Evolutionary conservation across 2,329 filamentous ascomycete genomes (phyloP).

Genomic region (Plenodomus tracheiphilus): DNA sequence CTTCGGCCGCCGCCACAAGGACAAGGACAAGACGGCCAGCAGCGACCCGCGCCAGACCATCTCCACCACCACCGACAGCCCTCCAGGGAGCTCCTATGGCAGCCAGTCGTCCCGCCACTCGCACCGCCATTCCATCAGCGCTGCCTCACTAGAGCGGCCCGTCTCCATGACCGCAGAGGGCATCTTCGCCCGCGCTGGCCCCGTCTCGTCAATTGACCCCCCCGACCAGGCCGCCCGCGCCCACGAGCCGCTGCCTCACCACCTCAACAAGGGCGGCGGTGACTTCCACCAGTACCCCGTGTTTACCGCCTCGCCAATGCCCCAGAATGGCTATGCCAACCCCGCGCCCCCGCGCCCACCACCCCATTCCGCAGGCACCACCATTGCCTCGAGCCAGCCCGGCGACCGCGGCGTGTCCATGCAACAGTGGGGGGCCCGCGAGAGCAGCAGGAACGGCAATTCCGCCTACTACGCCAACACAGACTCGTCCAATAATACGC

Average conservation of each 20-base stretch:
- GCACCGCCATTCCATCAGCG: constrained; percentile 48
- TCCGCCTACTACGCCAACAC: constrained; percentile 28
- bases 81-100: constrained; percentile 63
- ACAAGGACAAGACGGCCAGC: constrained; percentile 54
- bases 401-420: constrained; percentile 71
- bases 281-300: constrained; percentile 92
- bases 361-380: constrained; percentile 57
- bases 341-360: constrained; percentile 64
- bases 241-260: constrained; percentile 80
- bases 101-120: constrained; percentile 73
- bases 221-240: constrained; percentile 66
- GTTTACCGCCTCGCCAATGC: constrained; percentile 61
- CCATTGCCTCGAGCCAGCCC: constrained; percentile 69
- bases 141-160: constrained; percentile 69
- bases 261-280: constrained; percentile 73
- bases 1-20: constrained; percentile 83
- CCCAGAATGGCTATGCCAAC: constrained; percentile 53
- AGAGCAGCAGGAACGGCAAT: constrained; percentile 31
- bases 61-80: constrained; percentile 61
- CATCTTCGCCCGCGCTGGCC: constrained; percentile 74
- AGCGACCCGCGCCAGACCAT: constrained; percentile 50
- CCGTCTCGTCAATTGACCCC: constrained; percentile 88
- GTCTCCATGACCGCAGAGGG: constrained; percentile 64
- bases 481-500: constrained; percentile 55
- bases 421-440: constrained; percentile 70